Evolutionary conservation across 1,284 basidiomycete species (phyloP).

Genomic region (Ceratobasidium sp.): DNA sequence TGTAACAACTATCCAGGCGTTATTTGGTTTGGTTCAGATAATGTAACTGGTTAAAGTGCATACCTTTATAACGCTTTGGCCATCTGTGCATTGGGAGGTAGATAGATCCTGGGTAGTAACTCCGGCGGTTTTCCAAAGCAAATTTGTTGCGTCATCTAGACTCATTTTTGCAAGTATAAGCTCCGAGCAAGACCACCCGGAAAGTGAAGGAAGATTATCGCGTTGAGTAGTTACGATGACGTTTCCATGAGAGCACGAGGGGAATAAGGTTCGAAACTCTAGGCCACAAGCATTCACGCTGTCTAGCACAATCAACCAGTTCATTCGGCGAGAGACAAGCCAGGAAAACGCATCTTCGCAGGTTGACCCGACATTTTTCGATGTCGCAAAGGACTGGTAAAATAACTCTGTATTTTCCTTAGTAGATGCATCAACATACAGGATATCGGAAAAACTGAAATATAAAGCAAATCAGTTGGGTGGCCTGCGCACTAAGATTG

Average conservation of each 20-base stretch:
- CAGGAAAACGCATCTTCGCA: background rate
- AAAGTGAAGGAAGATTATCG: background rate
- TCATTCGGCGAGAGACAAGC: background rate
- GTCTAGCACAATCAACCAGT: slow-evolving; percentile 4
- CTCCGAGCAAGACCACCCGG: slow-evolving; percentile 1
- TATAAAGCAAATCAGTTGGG: too few species aligned
- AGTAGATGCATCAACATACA: background rate
- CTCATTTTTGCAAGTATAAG: background rate
- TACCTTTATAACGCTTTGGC: too few species aligned
- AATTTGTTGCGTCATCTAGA: background rate
- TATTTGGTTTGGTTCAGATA: too few species aligned
- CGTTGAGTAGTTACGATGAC: slow-evolving; percentile 8
- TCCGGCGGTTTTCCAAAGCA: background rate
- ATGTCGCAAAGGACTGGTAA: background rate
- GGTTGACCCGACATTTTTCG: background rate
- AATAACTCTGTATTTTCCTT: background rate
- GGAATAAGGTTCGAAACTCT: background rate
- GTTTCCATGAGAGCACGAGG: slow-evolving; percentile 3
- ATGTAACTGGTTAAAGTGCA: too few species aligned
- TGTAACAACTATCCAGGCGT: too few species aligned
- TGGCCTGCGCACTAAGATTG: background rate
- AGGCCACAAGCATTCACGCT: background rate
- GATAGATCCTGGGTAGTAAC: too few species aligned
- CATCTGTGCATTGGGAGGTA: too few species aligned
- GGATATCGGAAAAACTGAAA: slow-evolving; percentile 1